A percentile compares a stretch with the other conserved stretches of the same genome.
phyloP scores from a whole-genome alignment of 2,329 filamentous ascomycete genomes.

The Ascochyta clinopodiicola region DNA sequence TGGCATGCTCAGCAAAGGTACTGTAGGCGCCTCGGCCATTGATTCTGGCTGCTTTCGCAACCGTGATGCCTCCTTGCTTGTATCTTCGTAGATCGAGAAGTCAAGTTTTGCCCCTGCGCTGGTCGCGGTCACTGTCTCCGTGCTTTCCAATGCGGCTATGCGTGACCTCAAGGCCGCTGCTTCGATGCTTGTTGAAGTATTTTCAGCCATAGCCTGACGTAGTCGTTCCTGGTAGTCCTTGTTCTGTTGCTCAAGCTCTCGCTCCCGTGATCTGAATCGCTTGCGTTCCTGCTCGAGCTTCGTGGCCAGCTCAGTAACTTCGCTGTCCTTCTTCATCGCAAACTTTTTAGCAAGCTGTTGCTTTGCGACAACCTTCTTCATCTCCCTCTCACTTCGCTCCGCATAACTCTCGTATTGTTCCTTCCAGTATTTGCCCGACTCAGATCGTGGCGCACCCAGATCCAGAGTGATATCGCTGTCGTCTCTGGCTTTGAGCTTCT shows the following conservation, averaged over 20 bases:
- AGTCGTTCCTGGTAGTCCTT: constrained; percentile 51
- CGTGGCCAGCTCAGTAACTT: constrained; percentile 70
- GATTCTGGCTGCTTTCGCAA: constrained; percentile 18
- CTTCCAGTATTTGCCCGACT: constrained; percentile 83
- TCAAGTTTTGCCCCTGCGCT: constrained; percentile 24
- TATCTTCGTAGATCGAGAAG: constrained; percentile 44
- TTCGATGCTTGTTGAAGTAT: constrained; percentile 40
- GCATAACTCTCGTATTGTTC: constrained; percentile 77
- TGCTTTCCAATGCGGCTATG: constrained; percentile 38
- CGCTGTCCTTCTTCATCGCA: constrained; percentile 76
- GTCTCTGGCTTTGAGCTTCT: constrained; percentile 48
- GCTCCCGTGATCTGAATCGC: constrained; percentile 69
- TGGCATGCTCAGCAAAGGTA: constrained; percentile 20
- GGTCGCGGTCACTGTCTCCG: constrained; percentile 22
- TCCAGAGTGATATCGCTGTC: constrained; percentile 72
- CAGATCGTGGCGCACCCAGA: constrained; percentile 74
- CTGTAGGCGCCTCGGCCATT: constrained; percentile 21
- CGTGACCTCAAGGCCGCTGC: constrained; percentile 44
- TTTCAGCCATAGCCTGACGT: constrained; percentile 43
- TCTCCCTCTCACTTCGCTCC: constrained; percentile 72
- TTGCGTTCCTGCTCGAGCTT: constrained; percentile 72
- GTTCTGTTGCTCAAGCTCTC: constrained; percentile 66
- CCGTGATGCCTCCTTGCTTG: constrained; percentile 27
- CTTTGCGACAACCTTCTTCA: constrained; percentile 79
- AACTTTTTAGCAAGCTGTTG: constrained; percentile 81